Conservation (phyloP, 768 basidiomycete species). For the Calocera cornea region DNA sequence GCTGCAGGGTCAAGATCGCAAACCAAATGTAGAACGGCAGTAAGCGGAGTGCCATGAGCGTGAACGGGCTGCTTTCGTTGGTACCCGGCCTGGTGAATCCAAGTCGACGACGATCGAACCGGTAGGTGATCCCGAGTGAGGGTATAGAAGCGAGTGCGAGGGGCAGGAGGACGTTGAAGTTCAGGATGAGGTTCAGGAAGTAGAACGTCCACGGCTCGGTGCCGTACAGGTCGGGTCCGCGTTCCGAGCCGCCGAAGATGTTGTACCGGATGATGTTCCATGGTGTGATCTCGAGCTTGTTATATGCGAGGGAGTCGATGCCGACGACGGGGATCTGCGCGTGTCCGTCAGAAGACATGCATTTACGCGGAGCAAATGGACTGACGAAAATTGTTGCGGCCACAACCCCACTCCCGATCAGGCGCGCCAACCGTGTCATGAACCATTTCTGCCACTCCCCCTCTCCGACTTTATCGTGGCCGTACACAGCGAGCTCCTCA, state of each 20-base stretch:
- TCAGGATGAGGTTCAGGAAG: conserved; percentile 74
- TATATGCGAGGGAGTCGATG: conserved; percentile 80
- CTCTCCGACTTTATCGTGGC: conserved; percentile 40
- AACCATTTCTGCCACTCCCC: conserved; percentile 41
- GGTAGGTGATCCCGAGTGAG: conserved; percentile 56
- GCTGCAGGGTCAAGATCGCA: conserved; percentile 59
- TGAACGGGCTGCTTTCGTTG: conserved; percentile 56
- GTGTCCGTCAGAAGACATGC: neutral
- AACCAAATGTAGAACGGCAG: conserved; percentile 88
- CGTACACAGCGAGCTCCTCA: conserved; percentile 74
- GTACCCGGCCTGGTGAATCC: conserved; percentile 37
- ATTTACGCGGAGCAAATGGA: conserved; percentile 1
- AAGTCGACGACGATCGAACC: conserved; percentile 58
- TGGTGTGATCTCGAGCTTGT: conserved; percentile 61
- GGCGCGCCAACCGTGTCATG: conserved; percentile 42
- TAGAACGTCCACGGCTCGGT: conserved; percentile 82
- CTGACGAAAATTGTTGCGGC: conserved; percentile 54
- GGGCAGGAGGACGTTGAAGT: conserved; percentile 79
- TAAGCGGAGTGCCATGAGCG: conserved; percentile 60
- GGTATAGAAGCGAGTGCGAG: conserved; percentile 75
- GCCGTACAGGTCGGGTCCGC: conserved; percentile 88
- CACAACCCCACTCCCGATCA: conserved; percentile 39
- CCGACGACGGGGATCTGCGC: conserved; percentile 68
- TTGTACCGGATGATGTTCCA: conserved; percentile 95
- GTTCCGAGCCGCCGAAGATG: conserved; percentile 62